Conservation (phyloP, 352 stramenopile genomes). For the Pilasporangium apinafurcum region DNA sequence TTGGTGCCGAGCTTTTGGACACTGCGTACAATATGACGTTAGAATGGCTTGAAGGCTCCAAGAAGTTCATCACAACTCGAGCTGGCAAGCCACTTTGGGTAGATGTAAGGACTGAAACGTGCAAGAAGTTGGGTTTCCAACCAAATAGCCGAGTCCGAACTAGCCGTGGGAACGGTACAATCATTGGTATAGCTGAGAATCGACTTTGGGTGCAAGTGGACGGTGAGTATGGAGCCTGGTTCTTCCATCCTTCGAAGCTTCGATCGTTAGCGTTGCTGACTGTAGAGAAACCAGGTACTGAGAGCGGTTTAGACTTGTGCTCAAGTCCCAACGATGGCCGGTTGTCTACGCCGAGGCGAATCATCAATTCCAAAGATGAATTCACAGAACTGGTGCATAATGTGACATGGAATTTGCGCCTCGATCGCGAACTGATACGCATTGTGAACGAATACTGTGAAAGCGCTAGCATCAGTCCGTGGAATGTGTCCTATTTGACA, state of each 20-base stretch:
- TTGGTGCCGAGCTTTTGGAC: conserved; percentile 18
- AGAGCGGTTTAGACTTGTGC: too few relatives aligned
- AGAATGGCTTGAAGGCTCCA: conserved; percentile 42
- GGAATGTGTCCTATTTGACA: conserved; percentile 44
- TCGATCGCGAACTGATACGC: conserved; percentile 33
- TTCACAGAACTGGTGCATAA: conserved; percentile 24
- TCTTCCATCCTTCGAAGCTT: conserved; percentile 67
- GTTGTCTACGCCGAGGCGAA: too few relatives aligned
- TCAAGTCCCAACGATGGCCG: too few relatives aligned
- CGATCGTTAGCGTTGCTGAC: conserved; percentile 23
- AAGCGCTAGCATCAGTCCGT: conserved; percentile 37
- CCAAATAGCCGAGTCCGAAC: conserved; percentile 61
- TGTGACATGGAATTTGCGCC: conserved; percentile 22
- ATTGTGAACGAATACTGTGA: conserved; percentile 54
- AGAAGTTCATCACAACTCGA: conserved; percentile 52
- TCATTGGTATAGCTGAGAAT: conserved; percentile 53
- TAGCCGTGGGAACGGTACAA: conserved; percentile 56
- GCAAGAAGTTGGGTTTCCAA: conserved; percentile 37
- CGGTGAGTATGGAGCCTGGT: conserved; percentile 69
- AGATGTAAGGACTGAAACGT: conserved; percentile 33
- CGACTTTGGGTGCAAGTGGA: conserved; percentile 82
- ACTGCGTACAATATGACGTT: conserved; percentile 46
- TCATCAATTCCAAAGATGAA: conserved; percentile 6
- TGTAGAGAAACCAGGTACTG: neutral
- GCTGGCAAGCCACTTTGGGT: conserved; percentile 64